These are phyloP conservation scores for Leccinum arenicola DNA, from an alignment of 768 basidiomycete species.

Conservation along the genomic window DNA sequence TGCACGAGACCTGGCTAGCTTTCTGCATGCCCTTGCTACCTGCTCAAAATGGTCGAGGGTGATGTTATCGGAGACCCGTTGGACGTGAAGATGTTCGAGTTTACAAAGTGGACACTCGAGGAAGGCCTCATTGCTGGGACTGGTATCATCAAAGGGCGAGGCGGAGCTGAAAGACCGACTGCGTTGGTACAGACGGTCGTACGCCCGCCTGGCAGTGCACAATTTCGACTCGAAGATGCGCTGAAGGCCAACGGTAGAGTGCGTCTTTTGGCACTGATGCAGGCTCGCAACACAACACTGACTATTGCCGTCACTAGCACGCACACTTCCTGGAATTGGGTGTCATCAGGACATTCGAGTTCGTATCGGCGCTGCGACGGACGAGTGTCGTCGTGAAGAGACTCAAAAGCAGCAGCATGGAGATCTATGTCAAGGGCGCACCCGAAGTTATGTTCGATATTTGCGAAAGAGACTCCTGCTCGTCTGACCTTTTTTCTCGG, in stretches of 20 bases:
- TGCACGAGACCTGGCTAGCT: slow-evolving; percentile 69
- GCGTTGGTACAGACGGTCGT: slow-evolving; percentile 96
- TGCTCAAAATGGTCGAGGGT: slow-evolving; percentile 86
- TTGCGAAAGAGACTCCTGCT: slow-evolving; percentile 89
- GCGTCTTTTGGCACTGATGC: slow-evolving; percentile 16
- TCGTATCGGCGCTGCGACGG: slow-evolving; percentile 85
- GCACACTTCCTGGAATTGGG: slow-evolving; percentile 97
- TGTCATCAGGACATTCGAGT: slow-evolving; percentile 95
- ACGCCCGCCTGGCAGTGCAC: slow-evolving; percentile 88
- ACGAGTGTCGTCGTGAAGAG: slow-evolving; percentile 99
- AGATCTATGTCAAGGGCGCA: slow-evolving; percentile 98
- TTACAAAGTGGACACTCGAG: slow-evolving; percentile 94
- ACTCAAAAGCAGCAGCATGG: slow-evolving; percentile 92
- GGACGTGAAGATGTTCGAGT: slow-evolving; percentile 97
- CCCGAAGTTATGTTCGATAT: slow-evolving; percentile 98
- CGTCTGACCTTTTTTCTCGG: slow-evolving; percentile 30
- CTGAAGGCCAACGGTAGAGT: slow-evolving; percentile 82
- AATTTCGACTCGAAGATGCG: slow-evolving; percentile 92
- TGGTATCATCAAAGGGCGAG: slow-evolving; percentile 63
- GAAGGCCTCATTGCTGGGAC: slow-evolving; percentile 78
- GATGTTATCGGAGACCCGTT: slow-evolving; percentile 93
- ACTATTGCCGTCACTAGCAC: slow-evolving; percentile 49
- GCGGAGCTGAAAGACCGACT: slow-evolving; percentile 65
- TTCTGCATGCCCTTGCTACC: slow-evolving; percentile 90
- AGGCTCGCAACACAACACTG: background rate